Evolutionary conservation across 345 rosid genomes (phyloP).

Genomic region (Murraya koenigii): DNA sequence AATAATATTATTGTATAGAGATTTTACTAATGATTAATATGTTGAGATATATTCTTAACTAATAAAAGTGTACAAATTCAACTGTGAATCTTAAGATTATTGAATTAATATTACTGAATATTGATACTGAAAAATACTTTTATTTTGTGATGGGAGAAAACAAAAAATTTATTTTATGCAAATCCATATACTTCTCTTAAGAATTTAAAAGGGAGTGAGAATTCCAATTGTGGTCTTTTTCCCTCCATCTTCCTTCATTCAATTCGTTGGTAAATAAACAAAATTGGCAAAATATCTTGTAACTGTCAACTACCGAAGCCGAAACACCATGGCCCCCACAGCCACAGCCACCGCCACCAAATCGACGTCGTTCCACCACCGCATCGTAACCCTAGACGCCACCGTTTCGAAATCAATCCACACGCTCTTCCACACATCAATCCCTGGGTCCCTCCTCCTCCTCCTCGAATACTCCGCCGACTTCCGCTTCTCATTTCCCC

Average conservation of each 20-base stretch:
- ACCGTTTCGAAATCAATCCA: conserved; percentile 52
- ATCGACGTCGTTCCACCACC: conserved; percentile 23
- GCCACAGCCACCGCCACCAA: not conserved
- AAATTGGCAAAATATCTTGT: not conserved
- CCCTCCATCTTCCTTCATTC: not conserved
- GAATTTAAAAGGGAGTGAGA: too few species aligned
- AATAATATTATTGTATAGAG: too few species aligned
- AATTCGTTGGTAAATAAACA: not conserved
- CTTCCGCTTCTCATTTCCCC: conserved; percentile 77
- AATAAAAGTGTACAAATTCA: too few species aligned
- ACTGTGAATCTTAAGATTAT: too few species aligned
- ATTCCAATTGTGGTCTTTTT: not conserved
- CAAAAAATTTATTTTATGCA: too few species aligned
- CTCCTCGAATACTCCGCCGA: conserved; percentile 78
- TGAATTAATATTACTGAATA: too few species aligned
- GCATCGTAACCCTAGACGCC: conserved; percentile 44
- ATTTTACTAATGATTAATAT: too few species aligned
- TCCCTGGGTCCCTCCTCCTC: conserved; percentile 52
- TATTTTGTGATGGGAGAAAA: too few species aligned
- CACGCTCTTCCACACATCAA: conserved; percentile 38
- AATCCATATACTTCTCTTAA: too few species aligned
- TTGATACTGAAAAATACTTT: too few species aligned
- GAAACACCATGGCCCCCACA: not conserved
- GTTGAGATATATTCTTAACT: too few species aligned
- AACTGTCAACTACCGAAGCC: not conserved